Conservation (phyloP, 2,329 filamentous ascomycete genomes). For the Colletotrichum coccodes region DNA sequence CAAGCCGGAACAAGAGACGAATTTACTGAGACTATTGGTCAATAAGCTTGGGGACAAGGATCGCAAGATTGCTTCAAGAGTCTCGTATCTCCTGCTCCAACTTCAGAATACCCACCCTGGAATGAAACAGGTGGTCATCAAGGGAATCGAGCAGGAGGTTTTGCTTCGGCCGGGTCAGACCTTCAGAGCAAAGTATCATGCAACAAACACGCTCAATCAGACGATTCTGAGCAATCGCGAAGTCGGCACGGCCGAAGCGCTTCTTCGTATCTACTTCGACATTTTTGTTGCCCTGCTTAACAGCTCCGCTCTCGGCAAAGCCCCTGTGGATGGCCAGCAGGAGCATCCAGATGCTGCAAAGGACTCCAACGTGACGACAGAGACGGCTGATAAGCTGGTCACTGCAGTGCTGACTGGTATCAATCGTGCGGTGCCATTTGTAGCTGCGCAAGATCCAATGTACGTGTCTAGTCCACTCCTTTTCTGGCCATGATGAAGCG, state of each 20-base stretch:
- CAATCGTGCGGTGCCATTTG: constrained; percentile 95
- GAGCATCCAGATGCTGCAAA: constrained; percentile 25
- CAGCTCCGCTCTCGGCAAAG: constrained; percentile 24
- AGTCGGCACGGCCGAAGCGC: constrained; percentile 79
- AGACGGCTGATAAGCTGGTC: constrained; percentile 89
- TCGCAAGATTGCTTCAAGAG: constrained; percentile 93
- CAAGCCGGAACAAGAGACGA: constrained; percentile 97
- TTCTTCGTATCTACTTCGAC: constrained; percentile 92
- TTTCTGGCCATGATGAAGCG: not conserved
- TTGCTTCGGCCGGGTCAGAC: constrained; percentile 89
- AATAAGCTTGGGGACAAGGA: constrained; percentile 97
- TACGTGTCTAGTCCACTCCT: constrained; percentile 54
- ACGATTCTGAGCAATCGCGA: constrained; percentile 91
- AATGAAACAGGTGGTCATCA: constrained; percentile 92
- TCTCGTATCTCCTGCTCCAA: constrained; percentile 93
- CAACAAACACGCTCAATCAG: constrained; percentile 96
- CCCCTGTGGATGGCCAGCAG: not conserved
- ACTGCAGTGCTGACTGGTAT: constrained; percentile 93
- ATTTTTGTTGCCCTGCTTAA: constrained; percentile 88
- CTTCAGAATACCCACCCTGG: constrained; percentile 87
- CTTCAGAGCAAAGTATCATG: constrained; percentile 92
- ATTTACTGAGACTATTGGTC: constrained; percentile 87
- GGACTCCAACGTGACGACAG: constrained; percentile 52
- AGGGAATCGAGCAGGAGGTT: constrained; percentile 86
- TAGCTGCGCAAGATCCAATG: constrained; percentile 80